A percentile compares a stretch with the other conserved stretches of the same genome.
These are phyloP conservation scores for Jaltomata sinuosa DNA, from an alignment of 257 asterid genomes.

Conservation along the genomic window DNA sequence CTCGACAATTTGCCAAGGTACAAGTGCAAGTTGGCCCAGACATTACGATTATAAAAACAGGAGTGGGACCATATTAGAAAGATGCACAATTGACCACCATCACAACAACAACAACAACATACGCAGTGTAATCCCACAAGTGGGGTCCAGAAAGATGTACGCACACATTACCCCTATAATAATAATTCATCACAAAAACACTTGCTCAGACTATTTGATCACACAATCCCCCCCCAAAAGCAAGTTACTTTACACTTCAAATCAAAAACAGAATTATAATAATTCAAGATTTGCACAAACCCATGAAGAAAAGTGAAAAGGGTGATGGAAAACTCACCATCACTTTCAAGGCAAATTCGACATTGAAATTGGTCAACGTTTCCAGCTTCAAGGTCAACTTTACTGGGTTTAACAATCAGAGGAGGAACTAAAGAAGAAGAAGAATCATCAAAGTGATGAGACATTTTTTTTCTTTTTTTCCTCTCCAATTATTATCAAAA, in stretches of 20 bases:
- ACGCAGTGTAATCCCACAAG: no score
- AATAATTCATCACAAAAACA: no score
- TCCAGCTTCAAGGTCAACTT: slow-evolving; percentile 90
- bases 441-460: slow-evolving; percentile 43
- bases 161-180: no score
- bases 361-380: slow-evolving; percentile 87
- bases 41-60: not conserved
- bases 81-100: not conserved
- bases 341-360: slow-evolving; percentile 93
- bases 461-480: slow-evolving; percentile 28
- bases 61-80: not conserved
- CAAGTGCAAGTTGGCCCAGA: not conserved
- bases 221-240: not conserved
- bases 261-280: no score
- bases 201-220: not conserved
- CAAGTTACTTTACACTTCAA: not conserved
- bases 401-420: slow-evolving; percentile 46
- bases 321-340: slow-evolving; percentile 36
- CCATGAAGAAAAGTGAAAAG: not conserved
- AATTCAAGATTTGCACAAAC: not conserved
- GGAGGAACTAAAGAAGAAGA: slow-evolving; percentile 58
- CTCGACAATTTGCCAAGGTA: not conserved
- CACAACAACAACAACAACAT: no score
- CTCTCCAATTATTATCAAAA: not conserved
- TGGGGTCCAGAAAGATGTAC: no score